These are phyloP conservation scores for Phaeotremella fagi DNA, from an alignment of 768 basidiomycete genomes.

Conservation along the genomic window DNA sequence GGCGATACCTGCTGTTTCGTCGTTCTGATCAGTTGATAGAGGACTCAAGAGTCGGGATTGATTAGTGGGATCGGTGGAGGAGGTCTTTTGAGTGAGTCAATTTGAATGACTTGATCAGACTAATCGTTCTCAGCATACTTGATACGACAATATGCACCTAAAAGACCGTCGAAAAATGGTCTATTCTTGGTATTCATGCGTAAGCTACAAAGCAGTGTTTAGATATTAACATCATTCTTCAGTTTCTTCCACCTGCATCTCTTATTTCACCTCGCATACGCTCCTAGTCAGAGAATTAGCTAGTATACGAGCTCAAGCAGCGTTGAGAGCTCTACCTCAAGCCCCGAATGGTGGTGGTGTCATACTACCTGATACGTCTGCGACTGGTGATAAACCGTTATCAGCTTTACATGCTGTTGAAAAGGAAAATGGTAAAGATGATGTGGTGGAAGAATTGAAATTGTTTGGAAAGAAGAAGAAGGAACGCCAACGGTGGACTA, in stretches of 20 bases:
- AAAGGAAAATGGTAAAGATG: not conserved
- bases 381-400: not conserved
- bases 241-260: constrained; percentile 27
- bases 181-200: constrained; percentile 17
- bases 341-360: not conserved
- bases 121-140: constrained; percentile 7
- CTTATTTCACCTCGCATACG: constrained; percentile 9
- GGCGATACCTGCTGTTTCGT: not conserved
- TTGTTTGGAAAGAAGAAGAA: constrained; percentile 9
- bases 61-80: constrained; percentile 16
- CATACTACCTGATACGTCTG: not conserved
- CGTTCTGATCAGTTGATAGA: not conserved
- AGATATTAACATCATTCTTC: not conserved
- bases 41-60: constrained; percentile 19
- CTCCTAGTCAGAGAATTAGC: constrained; percentile 13
- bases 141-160: constrained; percentile 13
- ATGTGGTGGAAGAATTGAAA: constrained; percentile 9
- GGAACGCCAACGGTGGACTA: constrained; percentile 21
- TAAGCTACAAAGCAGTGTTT: not conserved
- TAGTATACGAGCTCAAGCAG: constrained; percentile 7
- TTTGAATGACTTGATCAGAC: not conserved
- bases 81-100: constrained; percentile 16
- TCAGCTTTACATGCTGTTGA: not conserved
- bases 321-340: not conserved
- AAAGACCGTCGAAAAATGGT: constrained; percentile 17